Conservation (phyloP, 73 alveolate genomes). For the Tetrahymena elliotti region DNA sequence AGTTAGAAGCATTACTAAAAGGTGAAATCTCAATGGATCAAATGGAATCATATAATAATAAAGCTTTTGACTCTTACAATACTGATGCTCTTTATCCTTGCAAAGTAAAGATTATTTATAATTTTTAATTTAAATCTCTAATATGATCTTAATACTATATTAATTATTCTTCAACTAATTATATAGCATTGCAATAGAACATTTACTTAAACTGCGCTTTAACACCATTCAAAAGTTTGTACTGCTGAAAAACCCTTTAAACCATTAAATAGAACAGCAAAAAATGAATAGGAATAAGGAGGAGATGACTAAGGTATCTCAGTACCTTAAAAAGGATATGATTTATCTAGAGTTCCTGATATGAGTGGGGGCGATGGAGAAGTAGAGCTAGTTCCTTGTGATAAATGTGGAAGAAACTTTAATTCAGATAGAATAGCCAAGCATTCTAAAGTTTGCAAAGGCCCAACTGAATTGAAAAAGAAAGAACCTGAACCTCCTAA, state of each 20-base stretch:
- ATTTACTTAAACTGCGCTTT: not conserved
- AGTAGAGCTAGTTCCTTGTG: slow-evolving; percentile 55
- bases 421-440: slow-evolving; percentile 60
- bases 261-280: not conserved
- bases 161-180: not conserved
- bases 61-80: not conserved
- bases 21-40: not conserved
- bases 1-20: not conserved
- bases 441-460: slow-evolving; percentile 52
- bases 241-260: not conserved
- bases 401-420: slow-evolving; percentile 68
- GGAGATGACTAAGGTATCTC: not conserved
- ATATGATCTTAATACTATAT: not conserved
- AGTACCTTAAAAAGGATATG: not conserved
- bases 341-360: not conserved
- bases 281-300: slow-evolving; percentile 19
- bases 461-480: not conserved
- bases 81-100: not conserved
- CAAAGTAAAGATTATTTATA: not conserved
- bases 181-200: not conserved
- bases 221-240: not conserved
- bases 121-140: not conserved
- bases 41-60: not conserved
- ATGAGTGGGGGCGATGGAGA: slow-evolving; percentile 4
- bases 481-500: slow-evolving; percentile 38